phyloP scores from a whole-genome alignment of 345 rosid genomes.

The Erucastrum elatum region DNA sequence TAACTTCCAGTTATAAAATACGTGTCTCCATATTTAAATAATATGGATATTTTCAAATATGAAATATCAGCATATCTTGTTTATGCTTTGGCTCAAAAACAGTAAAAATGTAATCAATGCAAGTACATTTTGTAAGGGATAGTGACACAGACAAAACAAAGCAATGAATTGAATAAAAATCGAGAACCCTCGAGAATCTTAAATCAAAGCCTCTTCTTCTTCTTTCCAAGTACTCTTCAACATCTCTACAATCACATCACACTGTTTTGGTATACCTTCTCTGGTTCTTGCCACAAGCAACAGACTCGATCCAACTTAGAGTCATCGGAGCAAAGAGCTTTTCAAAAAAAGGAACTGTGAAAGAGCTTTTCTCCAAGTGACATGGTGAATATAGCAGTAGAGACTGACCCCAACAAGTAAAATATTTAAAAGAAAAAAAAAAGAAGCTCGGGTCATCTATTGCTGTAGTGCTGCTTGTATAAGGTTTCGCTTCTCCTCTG shows the following conservation, averaged over 20 bases:
- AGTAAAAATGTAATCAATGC: background rate
- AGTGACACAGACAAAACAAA: slow-evolving; percentile 28
- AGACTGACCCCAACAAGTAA: slow-evolving; percentile 14
- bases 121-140: background rate
- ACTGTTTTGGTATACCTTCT: slow-evolving; percentile 27
- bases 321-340: slow-evolving; percentile 21
- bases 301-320: slow-evolving; percentile 28
- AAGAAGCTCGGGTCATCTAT: slow-evolving; percentile 26
- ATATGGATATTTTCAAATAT: background rate
- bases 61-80: background rate
- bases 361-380: slow-evolving; percentile 23
- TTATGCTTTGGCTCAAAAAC: background rate
- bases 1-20: background rate
- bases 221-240: slow-evolving; percentile 29
- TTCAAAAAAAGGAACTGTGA: slow-evolving; percentile 8
- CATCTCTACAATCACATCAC: slow-evolving; percentile 21
- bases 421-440: slow-evolving; percentile 4
- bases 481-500: slow-evolving; percentile 62
- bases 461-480: slow-evolving; percentile 43
- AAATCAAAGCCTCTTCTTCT: slow-evolving; percentile 11
- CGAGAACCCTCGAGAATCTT: slow-evolving; percentile 7
- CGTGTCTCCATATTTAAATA: background rate
- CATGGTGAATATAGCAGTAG: slow-evolving; percentile 6
- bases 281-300: slow-evolving; percentile 19
- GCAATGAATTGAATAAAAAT: slow-evolving; percentile 40